Evolutionary conservation across 2,329 filamentous ascomycete genomes (phyloP).

Genomic region (Raffaelea ambrosiae): DNA sequence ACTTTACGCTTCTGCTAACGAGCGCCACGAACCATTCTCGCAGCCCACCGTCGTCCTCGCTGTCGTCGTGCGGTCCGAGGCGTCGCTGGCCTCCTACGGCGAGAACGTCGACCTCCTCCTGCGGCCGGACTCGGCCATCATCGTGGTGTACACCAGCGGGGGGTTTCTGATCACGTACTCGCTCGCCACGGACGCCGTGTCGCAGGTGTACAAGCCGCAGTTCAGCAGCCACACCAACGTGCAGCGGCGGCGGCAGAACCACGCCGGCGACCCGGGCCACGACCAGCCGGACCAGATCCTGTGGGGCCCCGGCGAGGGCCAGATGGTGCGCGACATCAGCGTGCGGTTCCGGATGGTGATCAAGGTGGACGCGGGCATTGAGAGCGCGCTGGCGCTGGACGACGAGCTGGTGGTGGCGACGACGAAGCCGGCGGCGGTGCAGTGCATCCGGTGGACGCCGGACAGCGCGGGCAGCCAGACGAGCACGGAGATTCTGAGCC

Average conservation of each 20-base stretch:
- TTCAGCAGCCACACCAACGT: conserved; percentile 62
- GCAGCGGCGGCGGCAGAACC: conserved; percentile 52
- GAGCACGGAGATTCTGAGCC: conserved; percentile 78
- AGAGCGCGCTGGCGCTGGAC: conserved; percentile 77
- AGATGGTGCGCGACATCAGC: conserved; percentile 75
- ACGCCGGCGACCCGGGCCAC: conserved; percentile 48
- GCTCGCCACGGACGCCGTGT: conserved; percentile 72
- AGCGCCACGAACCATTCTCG: conserved; percentile 5
- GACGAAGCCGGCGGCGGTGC: conserved; percentile 82
- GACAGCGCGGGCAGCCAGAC: conserved; percentile 77
- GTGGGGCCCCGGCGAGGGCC: conserved; percentile 72
- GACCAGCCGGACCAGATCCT: conserved; percentile 52
- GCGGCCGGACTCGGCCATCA: conserved; percentile 83
- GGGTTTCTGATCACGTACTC: conserved; percentile 95
- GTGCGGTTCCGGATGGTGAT: conserved; percentile 96
- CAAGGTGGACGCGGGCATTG: conserved; percentile 92
- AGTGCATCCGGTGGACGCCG: conserved; percentile 91
- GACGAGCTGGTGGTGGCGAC: conserved; percentile 91
- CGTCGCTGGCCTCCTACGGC: conserved; percentile 76
- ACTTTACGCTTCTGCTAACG: background rate
- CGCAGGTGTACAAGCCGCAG: conserved; percentile 75
- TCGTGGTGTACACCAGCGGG: conserved; percentile 77
- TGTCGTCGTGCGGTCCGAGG: conserved; percentile 70
- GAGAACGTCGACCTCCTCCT: conserved; percentile 77
- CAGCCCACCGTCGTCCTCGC: conserved; percentile 86